These are phyloP conservation scores for Calonectria pseudoturangicola DNA, from an alignment of 2,329 filamentous ascomycete species.

Conservation along the genomic window DNA sequence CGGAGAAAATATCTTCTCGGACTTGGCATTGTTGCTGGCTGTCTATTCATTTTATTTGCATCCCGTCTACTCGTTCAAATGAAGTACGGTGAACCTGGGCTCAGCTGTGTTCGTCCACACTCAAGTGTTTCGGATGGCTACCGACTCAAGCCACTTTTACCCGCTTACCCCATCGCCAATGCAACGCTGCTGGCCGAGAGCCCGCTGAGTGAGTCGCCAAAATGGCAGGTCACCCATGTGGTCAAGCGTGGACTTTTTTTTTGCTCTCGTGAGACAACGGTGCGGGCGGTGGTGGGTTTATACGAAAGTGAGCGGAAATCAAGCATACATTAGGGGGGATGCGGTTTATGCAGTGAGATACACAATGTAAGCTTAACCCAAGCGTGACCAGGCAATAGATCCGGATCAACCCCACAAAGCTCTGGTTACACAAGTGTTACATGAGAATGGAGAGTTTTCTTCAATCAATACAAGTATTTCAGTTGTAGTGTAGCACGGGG, in stretches of 20 bases:
- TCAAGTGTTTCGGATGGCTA: conserved; percentile 46
- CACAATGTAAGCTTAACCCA: no score
- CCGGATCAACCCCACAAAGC: no score
- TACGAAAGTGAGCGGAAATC: no score
- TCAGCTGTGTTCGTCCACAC: conserved; percentile 33
- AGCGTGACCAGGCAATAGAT: no score
- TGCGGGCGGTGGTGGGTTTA: neutral
- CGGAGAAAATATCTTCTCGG: neutral
- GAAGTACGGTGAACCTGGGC: neutral
- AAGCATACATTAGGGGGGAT: no score
- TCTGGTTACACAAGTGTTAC: no score
- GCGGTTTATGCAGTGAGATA: no score
- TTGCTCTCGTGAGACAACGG: neutral
- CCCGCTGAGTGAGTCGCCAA: conserved; percentile 21
- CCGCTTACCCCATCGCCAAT: conserved; percentile 27
- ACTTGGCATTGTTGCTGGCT: neutral
- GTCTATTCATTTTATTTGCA: conserved; percentile 5
- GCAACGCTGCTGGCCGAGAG: conserved; percentile 23
- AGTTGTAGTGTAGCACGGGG: no score
- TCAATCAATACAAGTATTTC: no score
- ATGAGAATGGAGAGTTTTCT: no score
- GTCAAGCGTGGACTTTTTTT: neutral
- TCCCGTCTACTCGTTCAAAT: conserved; percentile 25
- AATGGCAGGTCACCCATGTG: conserved; percentile 7
- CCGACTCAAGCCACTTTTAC: conserved; percentile 27